phyloP scores from a whole-genome alignment of 2,329 filamentous ascomycete genomes.

The Ceratocystis cubensis region DNA sequence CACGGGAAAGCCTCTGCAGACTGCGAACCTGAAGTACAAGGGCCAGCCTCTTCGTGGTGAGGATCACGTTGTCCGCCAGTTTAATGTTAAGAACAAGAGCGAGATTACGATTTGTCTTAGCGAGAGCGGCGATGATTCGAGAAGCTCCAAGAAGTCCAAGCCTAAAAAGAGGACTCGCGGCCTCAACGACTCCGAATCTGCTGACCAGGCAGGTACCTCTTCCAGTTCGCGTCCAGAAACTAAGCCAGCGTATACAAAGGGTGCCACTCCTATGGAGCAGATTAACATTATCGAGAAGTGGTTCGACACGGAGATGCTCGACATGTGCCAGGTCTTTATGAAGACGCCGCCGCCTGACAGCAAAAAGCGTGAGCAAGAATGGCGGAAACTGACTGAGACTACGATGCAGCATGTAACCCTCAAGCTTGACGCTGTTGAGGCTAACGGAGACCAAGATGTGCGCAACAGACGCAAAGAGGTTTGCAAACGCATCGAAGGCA shows the following conservation, averaged over 20 bases:
- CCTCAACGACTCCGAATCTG: conserved; percentile 11
- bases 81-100: conserved; percentile 48
- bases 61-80: conserved; percentile 40
- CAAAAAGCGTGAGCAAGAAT: conserved; percentile 59
- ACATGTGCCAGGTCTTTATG: conserved; percentile 50
- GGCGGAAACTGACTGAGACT: conserved; percentile 62
- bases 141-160: conserved; percentile 32
- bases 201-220: background rate
- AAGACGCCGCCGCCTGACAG: conserved; percentile 49
- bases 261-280: conserved; percentile 40
- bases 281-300: conserved; percentile 53
- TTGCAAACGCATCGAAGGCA: conserved; percentile 56
- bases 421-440: conserved; percentile 66
- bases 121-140: conserved; percentile 4
- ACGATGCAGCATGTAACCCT: conserved; percentile 63
- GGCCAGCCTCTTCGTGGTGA: conserved; percentile 40
- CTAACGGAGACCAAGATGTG: conserved; percentile 54
- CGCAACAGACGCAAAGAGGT: conserved; percentile 56
- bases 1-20: conserved; percentile 53
- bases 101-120: conserved; percentile 38
- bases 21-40: conserved; percentile 47
- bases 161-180: conserved; percentile 34
- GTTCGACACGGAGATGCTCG: conserved; percentile 52
- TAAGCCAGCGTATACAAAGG: background rate
- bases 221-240: background rate